Conservation (phyloP, 495 filamentous ascomycete genomes). For the Aspergillus indologenus region DNA sequence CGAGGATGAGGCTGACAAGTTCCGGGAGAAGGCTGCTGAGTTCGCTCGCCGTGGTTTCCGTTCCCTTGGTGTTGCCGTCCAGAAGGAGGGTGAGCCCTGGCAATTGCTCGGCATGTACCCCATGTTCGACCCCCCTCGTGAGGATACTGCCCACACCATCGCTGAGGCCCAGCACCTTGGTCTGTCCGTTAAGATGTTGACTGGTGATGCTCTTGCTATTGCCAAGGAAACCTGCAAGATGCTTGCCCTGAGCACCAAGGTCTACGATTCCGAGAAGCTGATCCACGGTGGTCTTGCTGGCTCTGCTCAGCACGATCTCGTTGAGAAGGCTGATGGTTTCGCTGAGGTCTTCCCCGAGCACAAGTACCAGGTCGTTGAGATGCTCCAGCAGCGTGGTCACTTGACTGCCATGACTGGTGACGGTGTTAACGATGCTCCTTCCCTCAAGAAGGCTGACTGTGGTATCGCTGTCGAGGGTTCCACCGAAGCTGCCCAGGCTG, state of each 20-base stretch:
- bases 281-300: slow-evolving; percentile 73
- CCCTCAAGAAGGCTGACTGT: slow-evolving; percentile 70
- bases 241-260: slow-evolving; percentile 72
- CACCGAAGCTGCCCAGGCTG: slow-evolving; percentile 72
- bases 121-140: slow-evolving; percentile 76
- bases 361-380: slow-evolving; percentile 77
- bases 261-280: slow-evolving; percentile 72
- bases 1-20: slow-evolving; percentile 59
- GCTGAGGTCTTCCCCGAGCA: slow-evolving; percentile 75
- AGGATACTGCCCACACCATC: slow-evolving; percentile 75
- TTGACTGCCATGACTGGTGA: slow-evolving; percentile 76
- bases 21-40: slow-evolving; percentile 67
- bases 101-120: slow-evolving; percentile 71
- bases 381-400: slow-evolving; percentile 71
- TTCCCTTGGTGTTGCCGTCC: slow-evolving; percentile 71
- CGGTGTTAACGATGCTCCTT: slow-evolving; percentile 71
- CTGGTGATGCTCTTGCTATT: slow-evolving; percentile 76
- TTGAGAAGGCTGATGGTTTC: slow-evolving; percentile 74
- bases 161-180: slow-evolving; percentile 72
- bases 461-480: slow-evolving; percentile 79
- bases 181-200: slow-evolving; percentile 77
- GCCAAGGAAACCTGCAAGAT: slow-evolving; percentile 81
- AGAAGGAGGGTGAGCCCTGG: slow-evolving; percentile 65
- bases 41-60: slow-evolving; percentile 80
- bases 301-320: slow-evolving; percentile 70